Evolutionary conservation across 2,329 filamentous ascomycete species (phyloP).

Genomic region (Ceratocystis variospora): DNA sequence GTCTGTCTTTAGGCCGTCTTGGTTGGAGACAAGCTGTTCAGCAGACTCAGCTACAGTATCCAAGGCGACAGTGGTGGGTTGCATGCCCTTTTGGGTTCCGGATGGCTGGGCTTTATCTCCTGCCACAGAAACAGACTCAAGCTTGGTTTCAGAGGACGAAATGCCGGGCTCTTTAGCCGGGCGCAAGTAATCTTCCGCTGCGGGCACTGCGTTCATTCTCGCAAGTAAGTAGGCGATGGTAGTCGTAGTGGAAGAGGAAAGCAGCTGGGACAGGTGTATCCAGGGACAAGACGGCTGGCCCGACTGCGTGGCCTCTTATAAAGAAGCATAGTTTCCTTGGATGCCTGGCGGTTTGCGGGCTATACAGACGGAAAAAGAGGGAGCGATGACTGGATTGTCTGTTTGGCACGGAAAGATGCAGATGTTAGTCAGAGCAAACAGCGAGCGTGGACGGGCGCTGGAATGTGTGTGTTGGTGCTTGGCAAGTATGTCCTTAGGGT

Average conservation of each 20-base stretch:
- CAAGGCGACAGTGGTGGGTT: neutral
- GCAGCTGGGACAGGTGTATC: neutral
- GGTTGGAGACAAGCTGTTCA: neutral
- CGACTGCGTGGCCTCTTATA: neutral
- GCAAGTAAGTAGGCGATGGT: neutral
- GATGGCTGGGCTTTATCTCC: neutral
- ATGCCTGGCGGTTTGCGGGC: neutral
- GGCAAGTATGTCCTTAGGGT: neutral
- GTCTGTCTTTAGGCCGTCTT: neutral
- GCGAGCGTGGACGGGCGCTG: neutral
- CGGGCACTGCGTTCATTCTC: neutral
- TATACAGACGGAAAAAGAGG: neutral
- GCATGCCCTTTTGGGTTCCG: neutral
- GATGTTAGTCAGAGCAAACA: neutral
- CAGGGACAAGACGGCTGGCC: neutral
- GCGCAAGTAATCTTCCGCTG: no score
- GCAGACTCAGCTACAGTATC: neutral
- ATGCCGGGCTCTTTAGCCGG: no score
- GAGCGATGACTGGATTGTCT: neutral
- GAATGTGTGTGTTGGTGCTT: neutral
- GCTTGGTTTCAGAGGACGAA: neutral
- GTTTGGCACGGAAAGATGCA: neutral
- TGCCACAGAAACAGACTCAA: neutral
- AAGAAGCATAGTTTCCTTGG: neutral
- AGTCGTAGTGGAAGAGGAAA: neutral